Evolutionary conservation across 1,284 basidiomycete genomes (phyloP), one percentile per base, ranked within the genome.

Genomic region (Cryptococcus depauperatus): DNA sequence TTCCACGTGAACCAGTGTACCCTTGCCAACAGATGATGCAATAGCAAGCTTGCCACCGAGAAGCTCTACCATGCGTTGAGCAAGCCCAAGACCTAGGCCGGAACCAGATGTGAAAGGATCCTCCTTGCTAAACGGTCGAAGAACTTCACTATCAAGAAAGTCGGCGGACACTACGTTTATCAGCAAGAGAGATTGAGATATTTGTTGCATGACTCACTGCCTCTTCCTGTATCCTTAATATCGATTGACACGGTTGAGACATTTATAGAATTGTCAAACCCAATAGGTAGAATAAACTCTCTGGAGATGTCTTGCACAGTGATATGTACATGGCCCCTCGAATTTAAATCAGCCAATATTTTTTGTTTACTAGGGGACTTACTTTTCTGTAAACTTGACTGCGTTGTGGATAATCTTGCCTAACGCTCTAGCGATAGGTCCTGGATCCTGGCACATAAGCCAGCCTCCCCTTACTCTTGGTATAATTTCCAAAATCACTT

Each of bases 1-100:
- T 43, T 69, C 64, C 32, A 70, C 53, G 14, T 58, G 47, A 16
- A 70, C 66, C 11, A 56, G 52, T 27, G 59, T 61, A 3, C 67
- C 68, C 34, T 51, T 47, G 5, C 64, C 64, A 0, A 58, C 56
- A 1, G 61, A 59, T 1, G 67, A 69, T 7, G 56, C 54, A 32
- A 70, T 65, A 25, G 66, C 63, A 55, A 70, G 64, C 14, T 63
- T 51, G 9, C 68, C 68, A 19, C 64, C 65, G 44, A 70, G 58
- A 14, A 67, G 55, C 26, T 69, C 65, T 35, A 70, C 51, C 41
- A 70, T 65, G 11, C 67, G 55, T 38, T 62, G 66, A 2, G 68
- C 66, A 14, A 70, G 56, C 30, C 68, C 66, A 3, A 69, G 57
- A 14, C 60, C 62, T 4, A 69, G 52, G 2, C 65, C 63, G 26